Evolutionary conservation across 768 basidiomycete species (phyloP).

Genomic region (Lyophyllum shimeji): DNA sequence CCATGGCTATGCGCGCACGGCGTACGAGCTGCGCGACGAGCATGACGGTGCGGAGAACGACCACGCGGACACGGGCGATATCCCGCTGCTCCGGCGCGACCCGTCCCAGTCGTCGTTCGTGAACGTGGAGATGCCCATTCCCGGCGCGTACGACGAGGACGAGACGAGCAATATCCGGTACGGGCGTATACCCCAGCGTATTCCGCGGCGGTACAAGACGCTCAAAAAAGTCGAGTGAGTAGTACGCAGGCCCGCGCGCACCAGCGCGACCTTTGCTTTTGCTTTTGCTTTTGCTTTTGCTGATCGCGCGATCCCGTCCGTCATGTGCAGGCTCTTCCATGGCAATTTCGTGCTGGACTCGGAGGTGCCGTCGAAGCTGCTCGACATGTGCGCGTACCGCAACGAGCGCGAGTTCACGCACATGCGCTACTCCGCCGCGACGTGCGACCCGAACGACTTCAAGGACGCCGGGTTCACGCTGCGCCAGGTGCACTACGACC

Average conservation of each 20-base stretch:
- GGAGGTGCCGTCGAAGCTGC: constrained; percentile 85
- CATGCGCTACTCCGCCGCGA: constrained; percentile 96
- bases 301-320: background rate
- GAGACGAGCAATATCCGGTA: constrained; percentile 69
- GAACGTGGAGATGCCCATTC: constrained; percentile 27
- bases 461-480: constrained; percentile 79
- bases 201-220: constrained; percentile 89
- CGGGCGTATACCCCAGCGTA: constrained; percentile 87
- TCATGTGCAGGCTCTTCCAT: constrained; percentile 81
- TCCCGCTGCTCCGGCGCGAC: constrained; percentile 62
- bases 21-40: constrained; percentile 41
- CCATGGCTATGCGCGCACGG: constrained; percentile 16
- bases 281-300: constrained; percentile 13
- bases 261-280: no score
- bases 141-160: constrained; percentile 45
- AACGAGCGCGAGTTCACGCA: constrained; percentile 90
- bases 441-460: constrained; percentile 95
- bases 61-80: constrained; percentile 55
- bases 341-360: constrained; percentile 94
- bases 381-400: constrained; percentile 75
- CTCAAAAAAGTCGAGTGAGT: constrained; percentile 86
- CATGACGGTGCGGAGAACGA: constrained; percentile 26
- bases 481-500: constrained; percentile 89
- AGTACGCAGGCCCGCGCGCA: no score
- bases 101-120: constrained; percentile 24